phyloP scores from a whole-genome alignment of 345 rosid species.

The Excoecaria cochinchinensis region DNA sequence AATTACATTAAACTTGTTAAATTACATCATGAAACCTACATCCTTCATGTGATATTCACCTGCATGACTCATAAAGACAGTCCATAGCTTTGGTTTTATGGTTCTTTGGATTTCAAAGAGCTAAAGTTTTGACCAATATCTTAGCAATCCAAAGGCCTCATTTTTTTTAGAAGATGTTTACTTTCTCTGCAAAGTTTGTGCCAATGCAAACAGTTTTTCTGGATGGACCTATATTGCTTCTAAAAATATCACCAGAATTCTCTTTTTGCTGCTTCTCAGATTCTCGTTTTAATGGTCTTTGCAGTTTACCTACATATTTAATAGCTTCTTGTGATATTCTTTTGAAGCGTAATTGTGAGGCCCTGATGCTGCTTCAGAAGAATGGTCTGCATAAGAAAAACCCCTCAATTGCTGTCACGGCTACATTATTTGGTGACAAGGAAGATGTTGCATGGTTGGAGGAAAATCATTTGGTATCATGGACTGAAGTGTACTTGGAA shows the following conservation, averaged over 20 bases:
- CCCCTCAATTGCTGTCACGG: slow-evolving; percentile 68
- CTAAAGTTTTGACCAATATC: neutral
- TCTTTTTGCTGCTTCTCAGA: neutral
- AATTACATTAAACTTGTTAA: neutral
- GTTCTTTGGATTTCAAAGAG: neutral
- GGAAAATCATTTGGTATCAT: slow-evolving; percentile 54
- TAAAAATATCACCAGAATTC: neutral
- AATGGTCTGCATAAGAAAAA: slow-evolving; percentile 83
- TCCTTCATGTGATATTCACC: neutral
- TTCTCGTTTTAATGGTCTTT: slow-evolving; percentile 6
- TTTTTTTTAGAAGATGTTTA: neutral
- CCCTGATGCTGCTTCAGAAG: slow-evolving; percentile 91
- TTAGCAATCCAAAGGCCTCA: neutral
- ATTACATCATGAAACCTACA: neutral
- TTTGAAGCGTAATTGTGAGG: slow-evolving; percentile 94
- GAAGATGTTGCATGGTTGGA: slow-evolving; percentile 72
- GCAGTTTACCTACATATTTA: slow-evolving; percentile 12
- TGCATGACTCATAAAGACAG: neutral
- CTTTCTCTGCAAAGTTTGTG: neutral
- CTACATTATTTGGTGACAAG: slow-evolving; percentile 84
- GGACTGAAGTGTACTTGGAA: slow-evolving; percentile 60
- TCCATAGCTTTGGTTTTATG: neutral
- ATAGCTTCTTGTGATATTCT: slow-evolving; percentile 18
- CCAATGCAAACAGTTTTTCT: slow-evolving; percentile 1
- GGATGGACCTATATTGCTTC: neutral